Base-by-base conservation (phyloP, 495 filamentous ascomycete genomes). In the Neurospora tetrasperma region DNA sequence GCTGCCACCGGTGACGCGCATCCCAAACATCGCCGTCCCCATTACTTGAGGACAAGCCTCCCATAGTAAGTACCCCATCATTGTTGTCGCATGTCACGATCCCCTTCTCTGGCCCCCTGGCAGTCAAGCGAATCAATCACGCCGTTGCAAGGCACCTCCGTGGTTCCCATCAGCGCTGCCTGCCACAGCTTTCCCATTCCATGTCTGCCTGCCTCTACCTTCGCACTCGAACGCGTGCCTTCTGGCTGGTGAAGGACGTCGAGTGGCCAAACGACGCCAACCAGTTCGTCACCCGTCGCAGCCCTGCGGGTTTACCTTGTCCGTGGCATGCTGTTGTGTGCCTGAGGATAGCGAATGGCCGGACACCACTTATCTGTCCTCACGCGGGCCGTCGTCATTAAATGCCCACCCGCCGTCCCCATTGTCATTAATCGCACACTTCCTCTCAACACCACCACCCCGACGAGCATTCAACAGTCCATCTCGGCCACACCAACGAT, bases 51-150 rank as follows among this genome's bases (percentile, higher is more conserved):
- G 72, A 76, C 35, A 69, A 39, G 46, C 72, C 68, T 59, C 68
- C 69, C 75, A 77, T 74, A 76, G 79, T 80, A 79, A 80, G 79
- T 80, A 59, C 71, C 71, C 43, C 46, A 71, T 74, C 72, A 35
- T 72, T 48, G 43, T 54, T 74, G 23, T 42, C 43, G 20, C 42
- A 18, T 20, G 38, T 46, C 70, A 41, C 16, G 39, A 54, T 71
- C 38, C 71, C 69, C 54, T 18, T 66, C 27, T 66, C 23, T 66
- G 54, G 54, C 54, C 48, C 48, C 20, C 48, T 59, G 27, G 48
- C 48, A 59, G 48, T 27, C 54, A 66, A 62, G 54, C 54, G 54
- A 66, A 66, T 66, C 54, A 66, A 66, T 66, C 54, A 66, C 31
- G 54, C 54, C 54, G 54, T 66, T 66, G 54, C 54, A 66, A 31